Evolutionary conservation across 164 flowering plant genomes (phyloP), one percentile per base, ranked within the genome.

Genomic region (Tinospora cordifolia): DNA sequence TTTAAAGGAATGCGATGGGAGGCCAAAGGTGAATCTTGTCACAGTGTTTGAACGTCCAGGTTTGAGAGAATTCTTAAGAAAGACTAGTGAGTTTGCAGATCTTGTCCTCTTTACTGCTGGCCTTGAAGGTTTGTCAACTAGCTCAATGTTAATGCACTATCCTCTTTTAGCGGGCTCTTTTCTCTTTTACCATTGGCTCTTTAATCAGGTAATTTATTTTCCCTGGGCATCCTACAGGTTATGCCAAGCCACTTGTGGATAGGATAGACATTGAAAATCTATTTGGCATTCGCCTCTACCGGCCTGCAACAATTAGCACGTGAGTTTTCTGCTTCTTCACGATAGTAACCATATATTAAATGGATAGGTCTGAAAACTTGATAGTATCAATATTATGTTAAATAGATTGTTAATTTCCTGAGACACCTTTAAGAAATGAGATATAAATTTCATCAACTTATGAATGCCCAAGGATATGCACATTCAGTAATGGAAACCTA

Each of bases 11-110:
- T 74, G 41, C 81, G 97, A 92, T 63, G 98, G 97, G 67, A 89
- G 84, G 69, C 92, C 92, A 17, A 90, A 88, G 83, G 79, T 92
- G 81, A 92, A 82, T 83, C 87, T 90, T 73, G 92, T 94, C 14
- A 94, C 98, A 5, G 99, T 94, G 66, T 94, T 94, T 85, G 97
- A 94, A 78, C 97, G 99, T 59, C 98, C 99, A 1, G 97, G 97
- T 49, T 78, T 94, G 83, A 84, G 79, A 8, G 93, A 92, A 62
- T 94, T 94, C 75, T 81, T 94, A 36, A 78, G 81, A 58, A 77
- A 84, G 77, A 85, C 84, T 13, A 84, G 89, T 75, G 81, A 84
- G 80, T 94, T 92, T 84, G 93, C 99, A 8, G 90, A 92, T 65
- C 89, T 94, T 65, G 88, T 94, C 63, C 85, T 94, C 58, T 94